Base-by-base conservation (phyloP, 2,329 filamentous ascomycete genomes). In the Blastomyces silverae region DNA sequence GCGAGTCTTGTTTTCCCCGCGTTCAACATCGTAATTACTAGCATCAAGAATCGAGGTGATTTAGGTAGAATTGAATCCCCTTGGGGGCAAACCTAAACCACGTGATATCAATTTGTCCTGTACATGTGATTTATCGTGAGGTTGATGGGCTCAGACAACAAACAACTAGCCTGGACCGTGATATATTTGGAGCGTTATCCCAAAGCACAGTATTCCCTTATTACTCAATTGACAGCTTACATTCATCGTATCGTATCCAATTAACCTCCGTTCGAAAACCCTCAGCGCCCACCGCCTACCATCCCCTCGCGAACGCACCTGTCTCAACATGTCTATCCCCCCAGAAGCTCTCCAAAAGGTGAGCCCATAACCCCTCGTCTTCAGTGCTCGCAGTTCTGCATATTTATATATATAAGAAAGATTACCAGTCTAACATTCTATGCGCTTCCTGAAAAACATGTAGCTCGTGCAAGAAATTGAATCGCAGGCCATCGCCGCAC, bases 281-380 rank as follows among this genome's bases (percentile, higher is more conserved):
- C n/a, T 28, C 2, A 44, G n/a, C 53, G n/a, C 37, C 5, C n/a
- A 20, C 25, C n/a, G 11, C 17, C 22, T 37, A 10, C 22, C 37
- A 25, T 28, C 11, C 37, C 4, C 22, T 8, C 56, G 17, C 17
- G 37, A n/a, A 37, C 17, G 34, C 22, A 3, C 37, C 56, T 25
- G 7, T 17, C 5, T 46, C 71, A 84, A 72, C 62, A 97, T 97
- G 93, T 91, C 93, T 64, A 94, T 97, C 71, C 89, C 92, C 63
- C 96, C 95, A 73, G 91, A 96, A 80, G 92, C 92, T 66, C 82
- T 97, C 69, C 90, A 96, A 76, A 96, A 97, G 88, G 93, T 93
- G 75, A 67, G 78, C 2, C 46, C 59, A 44, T 46, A 31, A 17
- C 62, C 17, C 25, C n/a, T 20, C 25, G 22, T 57, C n/a, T 8